Evolutionary conservation across 352 stramenopile genomes (phyloP), one percentile per base, ranked within the genome.

Genomic region (Phytophthora pluvialis): DNA sequence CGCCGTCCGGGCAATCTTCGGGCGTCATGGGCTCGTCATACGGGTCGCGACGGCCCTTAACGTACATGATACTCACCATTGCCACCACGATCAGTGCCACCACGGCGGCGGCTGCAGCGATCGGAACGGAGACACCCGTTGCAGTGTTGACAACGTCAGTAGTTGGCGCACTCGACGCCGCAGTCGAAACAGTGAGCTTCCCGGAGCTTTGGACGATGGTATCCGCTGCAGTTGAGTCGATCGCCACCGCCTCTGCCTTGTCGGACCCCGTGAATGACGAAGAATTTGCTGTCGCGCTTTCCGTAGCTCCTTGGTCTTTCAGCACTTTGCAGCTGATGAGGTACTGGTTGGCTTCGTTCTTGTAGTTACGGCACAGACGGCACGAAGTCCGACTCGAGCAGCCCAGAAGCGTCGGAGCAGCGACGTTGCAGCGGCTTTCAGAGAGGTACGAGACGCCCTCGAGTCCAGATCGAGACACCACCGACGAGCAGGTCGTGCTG

Each of bases 321-420:
- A 91, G 42, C 26, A 88, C 75, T 50, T 77, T 71, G 64, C 81
- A 93, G 52, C 71, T 82, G 18, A 81, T 31, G 46, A 93, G 67
- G 42, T 73, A 81, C 69, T 83, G 73, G 47, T 90, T 90, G 26
- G 31, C 58, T 55, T 86, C 73, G 60, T 78, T 87, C 67, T 93
- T 91, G 48, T n/a, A 52, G 11, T 74, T 71, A 28, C 74, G 70
- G 42, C 83, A 92, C 8, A 93, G 44, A 32, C 72, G 81, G 45
- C 83, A 91, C 12, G 52, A 71, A 13, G 83, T 83, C 6, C 59
- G 52, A 25, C 61, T 49, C 6, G 80, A 75, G 51, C 80, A 91
- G 13, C 83, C 80, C 7, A 77, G 11, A 16, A 81, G 48, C 0
- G 33, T 60, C n/a, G 65, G 68, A 4, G 58, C 68, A 1, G 60